Evolutionary conservation across 116 monocot genomes (phyloP), one percentile per base, ranked within the genome.

Genomic region (Iris pallida): DNA sequence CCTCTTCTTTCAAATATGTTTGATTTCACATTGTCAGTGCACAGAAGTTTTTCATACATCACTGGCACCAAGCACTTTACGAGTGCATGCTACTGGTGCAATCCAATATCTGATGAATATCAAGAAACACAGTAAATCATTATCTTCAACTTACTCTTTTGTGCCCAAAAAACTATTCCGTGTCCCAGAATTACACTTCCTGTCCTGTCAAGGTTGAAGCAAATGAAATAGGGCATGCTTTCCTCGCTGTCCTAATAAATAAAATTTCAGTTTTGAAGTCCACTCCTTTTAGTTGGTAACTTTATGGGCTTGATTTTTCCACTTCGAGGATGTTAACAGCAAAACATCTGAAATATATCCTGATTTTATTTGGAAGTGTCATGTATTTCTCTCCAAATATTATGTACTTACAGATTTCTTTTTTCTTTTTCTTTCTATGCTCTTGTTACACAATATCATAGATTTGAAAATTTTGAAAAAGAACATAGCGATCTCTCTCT

Each of bases 31-130:
- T 62, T 61, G 56, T 73, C 73, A 12, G 47, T 98, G 41, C 81
- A 98, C 65, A 69, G 79, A 70, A 65, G 16, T 49, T 90, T 98
- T 53, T 86, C 98, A 57, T 47, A 81, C 62, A 80, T 98, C 19
- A 71, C 84, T 55, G 93, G 90, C 74, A 98, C 98, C 70, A 93
- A 80, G 68, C 81, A 90, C 66, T 70, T 98, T 65, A 66, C 93
- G 68, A 90, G 78, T 40, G 52, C 61, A 9, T 81, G 54, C 30
- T 30, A 30, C 30, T 45, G 75, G 61, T 63, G 77, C 47, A 46
- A 58, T 92, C 63, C 90, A 90, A 69, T 54, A 62, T 74, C 62
- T 88, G 63, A 90, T 98, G 90, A 30, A 30, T 30, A 30, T 30
- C 30, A 90, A 82, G 58, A 82, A 72, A 68, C 88, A 64, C 57